Conservation (phyloP, 2,329 filamentous ascomycete genomes). For the Dothistroma pini region DNA sequence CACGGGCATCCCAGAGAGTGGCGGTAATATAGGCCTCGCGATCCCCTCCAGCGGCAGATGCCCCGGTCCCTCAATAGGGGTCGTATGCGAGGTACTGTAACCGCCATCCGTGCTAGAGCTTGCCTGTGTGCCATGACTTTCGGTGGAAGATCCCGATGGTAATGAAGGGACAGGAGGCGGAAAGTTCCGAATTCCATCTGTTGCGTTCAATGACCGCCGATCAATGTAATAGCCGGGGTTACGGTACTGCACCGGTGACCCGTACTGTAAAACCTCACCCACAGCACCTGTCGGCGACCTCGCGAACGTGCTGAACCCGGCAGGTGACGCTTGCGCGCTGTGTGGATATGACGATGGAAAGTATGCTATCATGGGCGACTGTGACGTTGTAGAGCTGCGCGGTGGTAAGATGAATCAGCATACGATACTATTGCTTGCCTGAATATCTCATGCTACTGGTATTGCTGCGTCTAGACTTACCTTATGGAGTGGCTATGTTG, state of each 20-base stretch:
- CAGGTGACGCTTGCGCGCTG: constrained; percentile 29
- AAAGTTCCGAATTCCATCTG: constrained; percentile 13
- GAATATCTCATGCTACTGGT: not conserved
- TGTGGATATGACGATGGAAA: constrained; percentile 22
- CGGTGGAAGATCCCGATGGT: constrained; percentile 31
- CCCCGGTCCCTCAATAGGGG: constrained; percentile 34
- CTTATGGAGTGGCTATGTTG: constrained; percentile 23
- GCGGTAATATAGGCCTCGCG: constrained; percentile 27
- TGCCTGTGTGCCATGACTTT: constrained; percentile 28
- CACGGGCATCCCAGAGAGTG: constrained; percentile 35
- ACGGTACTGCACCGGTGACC: constrained; percentile 24
- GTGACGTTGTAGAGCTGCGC: constrained; percentile 29
- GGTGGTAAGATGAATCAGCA: constrained; percentile 13
- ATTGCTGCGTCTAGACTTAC: not conserved
- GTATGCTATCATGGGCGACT: constrained; percentile 28
- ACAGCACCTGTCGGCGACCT: constrained; percentile 29
- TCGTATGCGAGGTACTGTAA: constrained; percentile 36
- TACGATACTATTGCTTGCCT: not conserved
- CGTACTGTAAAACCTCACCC: constrained; percentile 24
- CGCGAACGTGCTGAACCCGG: constrained; percentile 15
- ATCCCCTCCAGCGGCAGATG: constrained; percentile 29
- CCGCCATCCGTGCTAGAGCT: constrained; percentile 30
- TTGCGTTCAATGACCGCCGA: constrained; percentile 21
- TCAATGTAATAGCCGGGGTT: constrained; percentile 22
- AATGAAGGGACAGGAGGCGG: constrained; percentile 22